These are phyloP conservation scores for Claviceps citrina DNA, from an alignment of 2,329 filamentous ascomycete species.

Conservation along the genomic window DNA sequence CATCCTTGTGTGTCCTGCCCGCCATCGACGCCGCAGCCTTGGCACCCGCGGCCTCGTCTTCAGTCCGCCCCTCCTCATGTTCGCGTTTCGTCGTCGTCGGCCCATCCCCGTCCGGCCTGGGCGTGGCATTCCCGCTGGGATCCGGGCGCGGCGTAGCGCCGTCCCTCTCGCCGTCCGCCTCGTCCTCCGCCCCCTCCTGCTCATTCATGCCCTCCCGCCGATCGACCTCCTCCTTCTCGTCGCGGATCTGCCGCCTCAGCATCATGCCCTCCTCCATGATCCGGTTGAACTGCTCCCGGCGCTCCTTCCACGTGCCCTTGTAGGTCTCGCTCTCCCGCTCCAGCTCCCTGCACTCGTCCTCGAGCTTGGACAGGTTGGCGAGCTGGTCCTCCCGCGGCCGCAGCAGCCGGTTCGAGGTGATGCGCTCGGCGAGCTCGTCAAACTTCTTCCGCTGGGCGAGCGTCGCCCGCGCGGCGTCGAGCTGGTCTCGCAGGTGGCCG, in stretches of 20 bases:
- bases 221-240: slow-evolving; percentile 92
- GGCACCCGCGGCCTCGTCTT: slow-evolving; percentile 6
- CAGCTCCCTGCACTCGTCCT: slow-evolving; percentile 76
- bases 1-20: slow-evolving; percentile 13
- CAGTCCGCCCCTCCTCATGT: slow-evolving; percentile 16
- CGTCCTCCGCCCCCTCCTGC: slow-evolving; percentile 48
- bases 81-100: slow-evolving; percentile 13
- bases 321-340: slow-evolving; percentile 74
- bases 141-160: slow-evolving; percentile 36
- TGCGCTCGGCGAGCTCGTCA: slow-evolving; percentile 75
- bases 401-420: slow-evolving; percentile 65
- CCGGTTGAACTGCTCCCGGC: slow-evolving; percentile 69
- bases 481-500: slow-evolving; percentile 50
- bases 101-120: slow-evolving; percentile 28
- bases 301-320: slow-evolving; percentile 67
- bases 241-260: slow-evolving; percentile 69
- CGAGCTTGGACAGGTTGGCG: slow-evolving; percentile 61
- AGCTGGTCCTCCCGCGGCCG: slow-evolving; percentile 73
- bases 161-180: slow-evolving; percentile 29
- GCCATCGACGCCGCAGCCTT: slow-evolving; percentile 10
- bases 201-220: slow-evolving; percentile 68
- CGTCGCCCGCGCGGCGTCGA: slow-evolving; percentile 61
- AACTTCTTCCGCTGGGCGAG: slow-evolving; percentile 70
- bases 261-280: slow-evolving; percentile 88
- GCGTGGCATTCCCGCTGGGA: slow-evolving; percentile 36